Evolutionary conservation across 805 yeast genomes (phyloP), one percentile per base, ranked within the genome.

Genomic region (Yarrowia sp.): DNA sequence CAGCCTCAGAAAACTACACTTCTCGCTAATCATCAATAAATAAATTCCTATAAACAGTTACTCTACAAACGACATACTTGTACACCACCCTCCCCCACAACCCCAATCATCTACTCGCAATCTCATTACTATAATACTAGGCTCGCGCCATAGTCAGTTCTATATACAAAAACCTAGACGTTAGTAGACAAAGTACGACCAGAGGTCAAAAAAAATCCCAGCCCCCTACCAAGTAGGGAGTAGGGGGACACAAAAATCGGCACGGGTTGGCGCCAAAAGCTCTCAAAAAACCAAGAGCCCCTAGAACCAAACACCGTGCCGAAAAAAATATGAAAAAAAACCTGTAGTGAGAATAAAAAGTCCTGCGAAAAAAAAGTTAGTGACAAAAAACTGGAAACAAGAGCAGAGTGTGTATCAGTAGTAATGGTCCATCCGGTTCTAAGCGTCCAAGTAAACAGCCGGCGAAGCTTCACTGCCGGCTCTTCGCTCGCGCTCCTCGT

Each of bases 401-500:
- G 13, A 44, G 38, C 38, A 35, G 13, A 35, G 10, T 35, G 38
- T 10, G 38, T 35, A 35, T 9, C 38, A 35, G 38, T 35, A 35
- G n/a, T n/a, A 11, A 3, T 9, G 3, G 38, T 35, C 13, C 13
- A 11, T 7, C 13, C 28, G 28, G 28, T 3, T 22, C 28, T 22
- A 22, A 22, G 38, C 38, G 38, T 35, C 38, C 10, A 11, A 35
- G 38, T 10, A 35, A 9, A 35, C 38, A 35, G 38, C 28, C 28
- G 28, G 28, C 28, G 3, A 5, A 22, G 28, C 28, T 22, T 22
- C 28, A 22, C 28, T 22, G 6, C 33, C 33, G 14, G 50, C 50
- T 32, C 55, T 33, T 15, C 55, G 31, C 41, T 48, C 55, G 17
- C 55, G 41, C 58, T 71, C 73, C 43, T 36, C 44, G 55, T 70